phyloP scores from a whole-genome alignment of 331 rosid genomes.

The Telfairia occidentalis region DNA sequence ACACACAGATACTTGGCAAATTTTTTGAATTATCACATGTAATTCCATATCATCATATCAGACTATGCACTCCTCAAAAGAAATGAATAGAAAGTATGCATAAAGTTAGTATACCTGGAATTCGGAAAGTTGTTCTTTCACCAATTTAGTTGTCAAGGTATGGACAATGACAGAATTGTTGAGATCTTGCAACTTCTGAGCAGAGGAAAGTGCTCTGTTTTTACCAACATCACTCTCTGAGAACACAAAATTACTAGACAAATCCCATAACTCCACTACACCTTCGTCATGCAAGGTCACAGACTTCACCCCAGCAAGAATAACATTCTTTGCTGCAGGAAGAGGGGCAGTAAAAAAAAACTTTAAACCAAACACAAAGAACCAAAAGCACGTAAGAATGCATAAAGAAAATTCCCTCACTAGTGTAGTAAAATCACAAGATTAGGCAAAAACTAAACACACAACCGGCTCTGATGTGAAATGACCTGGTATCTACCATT shows the following conservation, averaged over 20 bases:
- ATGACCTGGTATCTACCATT: not conserved
- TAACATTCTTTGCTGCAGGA: slow-evolving; percentile 82
- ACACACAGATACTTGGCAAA: not conserved
- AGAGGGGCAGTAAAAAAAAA: slow-evolving; percentile 8
- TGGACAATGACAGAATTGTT: slow-evolving; percentile 75
- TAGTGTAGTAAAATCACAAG: not conserved
- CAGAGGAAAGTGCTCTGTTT: slow-evolving; percentile 77
- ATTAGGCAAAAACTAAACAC: not conserved
- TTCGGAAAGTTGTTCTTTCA: slow-evolving; percentile 57
- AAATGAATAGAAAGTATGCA: not conserved
- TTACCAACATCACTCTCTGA: slow-evolving; percentile 68
- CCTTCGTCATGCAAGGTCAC: slow-evolving; percentile 78
- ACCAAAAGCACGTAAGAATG: not conserved
- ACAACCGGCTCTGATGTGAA: not conserved
- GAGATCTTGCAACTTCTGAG: slow-evolving; percentile 83
- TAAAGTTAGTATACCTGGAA: slow-evolving; percentile 41
- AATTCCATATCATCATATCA: not conserved
- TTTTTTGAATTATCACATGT: not conserved
- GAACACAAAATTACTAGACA: slow-evolving; percentile 68
- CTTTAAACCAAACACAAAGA: not conserved
- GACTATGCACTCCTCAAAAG: not conserved
- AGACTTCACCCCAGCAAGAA: slow-evolving; percentile 79
- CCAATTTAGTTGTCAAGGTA: slow-evolving; percentile 39
- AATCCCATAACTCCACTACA: slow-evolving; percentile 67
- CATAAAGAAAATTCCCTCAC: not conserved